Percentiles rank a stretch among this genome's conserved stretches.
These are phyloP conservation scores for Dendrostoma leiphaemia DNA, from an alignment of 2,329 filamentous ascomycete species.

Conservation along the genomic window DNA sequence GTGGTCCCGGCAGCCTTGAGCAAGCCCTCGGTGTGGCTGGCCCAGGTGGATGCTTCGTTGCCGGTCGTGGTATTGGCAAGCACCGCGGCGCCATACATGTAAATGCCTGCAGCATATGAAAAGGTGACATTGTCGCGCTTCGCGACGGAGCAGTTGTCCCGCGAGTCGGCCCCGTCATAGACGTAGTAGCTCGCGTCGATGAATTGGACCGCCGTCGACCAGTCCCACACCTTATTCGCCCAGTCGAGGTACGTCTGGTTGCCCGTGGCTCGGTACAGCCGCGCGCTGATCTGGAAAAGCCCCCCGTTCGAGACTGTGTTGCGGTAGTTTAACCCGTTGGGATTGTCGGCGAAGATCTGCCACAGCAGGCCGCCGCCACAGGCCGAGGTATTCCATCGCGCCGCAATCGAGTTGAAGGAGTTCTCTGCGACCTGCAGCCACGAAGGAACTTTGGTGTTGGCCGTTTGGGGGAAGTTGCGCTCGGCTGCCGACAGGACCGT, in stretches of 20 bases:
- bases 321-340: constrained; percentile 76
- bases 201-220: constrained; percentile 56
- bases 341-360: constrained; percentile 78
- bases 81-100: constrained; percentile 62
- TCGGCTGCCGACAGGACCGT: constrained; percentile 67
- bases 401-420: constrained; percentile 68
- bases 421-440: constrained; percentile 69
- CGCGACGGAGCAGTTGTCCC: constrained; percentile 50
- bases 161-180: constrained; percentile 60
- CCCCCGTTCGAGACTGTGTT: constrained; percentile 78
- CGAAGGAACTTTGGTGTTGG: constrained; percentile 52
- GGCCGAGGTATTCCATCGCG: constrained; percentile 65
- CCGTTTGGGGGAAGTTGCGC: constrained; percentile 59
- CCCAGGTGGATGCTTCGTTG: constrained; percentile 54
- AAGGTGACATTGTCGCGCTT: constrained; percentile 52
- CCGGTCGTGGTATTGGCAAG: constrained; percentile 64
- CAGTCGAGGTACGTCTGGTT: constrained; percentile 65
- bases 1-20: constrained; percentile 46
- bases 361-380: constrained; percentile 75
- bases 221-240: constrained; percentile 67
- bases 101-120: constrained; percentile 65
- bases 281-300: constrained; percentile 79
- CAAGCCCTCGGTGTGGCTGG: constrained; percentile 48
- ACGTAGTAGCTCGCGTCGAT: constrained; percentile 55
- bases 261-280: constrained; percentile 67